Conservation (phyloP, 2,329 filamentous ascomycete genomes). For the Metarhizium humberi region DNA sequence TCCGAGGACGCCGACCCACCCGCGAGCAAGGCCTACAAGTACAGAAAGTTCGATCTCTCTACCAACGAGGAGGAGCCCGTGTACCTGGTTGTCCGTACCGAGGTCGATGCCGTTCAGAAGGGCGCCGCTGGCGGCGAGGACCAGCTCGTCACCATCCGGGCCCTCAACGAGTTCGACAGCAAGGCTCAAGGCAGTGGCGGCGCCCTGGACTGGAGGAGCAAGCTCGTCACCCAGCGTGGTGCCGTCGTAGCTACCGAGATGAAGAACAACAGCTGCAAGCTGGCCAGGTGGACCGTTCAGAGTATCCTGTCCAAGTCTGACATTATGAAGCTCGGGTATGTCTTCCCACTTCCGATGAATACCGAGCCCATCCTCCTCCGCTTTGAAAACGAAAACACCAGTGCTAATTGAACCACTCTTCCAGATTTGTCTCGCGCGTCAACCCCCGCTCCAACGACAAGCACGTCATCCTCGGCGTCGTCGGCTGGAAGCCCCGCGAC, state of each 20-base stretch:
- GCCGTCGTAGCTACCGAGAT: slow-evolving; percentile 98
- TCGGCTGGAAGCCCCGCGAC: slow-evolving; percentile 96
- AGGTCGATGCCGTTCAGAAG: slow-evolving; percentile 93
- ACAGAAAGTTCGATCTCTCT: slow-evolving; percentile 91
- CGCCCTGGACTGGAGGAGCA: slow-evolving; percentile 92
- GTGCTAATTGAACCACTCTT: background rate
- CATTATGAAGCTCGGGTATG: slow-evolving; percentile 93
- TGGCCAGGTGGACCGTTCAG: slow-evolving; percentile 95
- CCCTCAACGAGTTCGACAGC: slow-evolving; percentile 97
- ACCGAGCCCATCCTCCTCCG: no score
- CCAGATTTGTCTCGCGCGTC: slow-evolving; percentile 84
- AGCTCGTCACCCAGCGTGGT: slow-evolving; percentile 89
- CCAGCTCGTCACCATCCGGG: slow-evolving; percentile 86
- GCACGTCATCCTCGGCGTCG: slow-evolving; percentile 89
- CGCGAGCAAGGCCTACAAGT: slow-evolving; percentile 96
- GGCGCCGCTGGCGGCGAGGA: slow-evolving; percentile 88
- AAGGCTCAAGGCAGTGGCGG: slow-evolving; percentile 93
- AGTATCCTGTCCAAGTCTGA: slow-evolving; percentile 96
- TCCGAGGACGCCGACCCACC: slow-evolving; percentile 87
- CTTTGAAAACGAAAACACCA: background rate
- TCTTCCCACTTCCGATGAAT: slow-evolving; percentile 11
- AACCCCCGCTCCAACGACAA: slow-evolving; percentile 89
- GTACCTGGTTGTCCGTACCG: slow-evolving; percentile 86
- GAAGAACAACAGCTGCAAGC: slow-evolving; percentile 99
- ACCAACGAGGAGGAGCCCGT: slow-evolving; percentile 92